Evolutionary conservation across 352 stramenopile species (phyloP).

Genomic region (Pythium aphanidermatum): DNA sequence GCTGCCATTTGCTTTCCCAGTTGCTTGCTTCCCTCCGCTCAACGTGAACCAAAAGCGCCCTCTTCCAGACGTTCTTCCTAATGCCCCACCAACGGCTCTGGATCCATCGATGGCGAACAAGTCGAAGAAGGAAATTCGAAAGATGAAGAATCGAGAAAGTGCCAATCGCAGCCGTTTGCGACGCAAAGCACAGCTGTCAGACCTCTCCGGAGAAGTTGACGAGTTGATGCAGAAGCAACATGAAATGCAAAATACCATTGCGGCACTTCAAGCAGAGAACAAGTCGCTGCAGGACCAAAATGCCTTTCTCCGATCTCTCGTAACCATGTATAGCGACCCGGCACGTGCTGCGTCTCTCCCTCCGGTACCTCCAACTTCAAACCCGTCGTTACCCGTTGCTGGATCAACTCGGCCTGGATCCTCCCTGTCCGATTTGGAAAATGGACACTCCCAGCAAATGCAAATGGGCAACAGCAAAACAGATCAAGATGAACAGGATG

Average conservation of each 20-base stretch:
- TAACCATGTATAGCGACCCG: constrained; percentile 39
- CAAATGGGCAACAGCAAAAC: background rate
- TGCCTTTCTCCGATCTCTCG: constrained; percentile 66
- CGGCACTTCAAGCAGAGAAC: constrained; percentile 65
- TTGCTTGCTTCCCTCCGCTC: constrained; percentile 48
- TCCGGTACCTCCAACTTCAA: constrained; percentile 21
- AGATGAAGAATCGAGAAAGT: constrained; percentile 87
- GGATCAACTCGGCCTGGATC: too few species aligned
- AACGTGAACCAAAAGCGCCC: constrained; percentile 51
- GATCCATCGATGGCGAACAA: constrained; percentile 40
- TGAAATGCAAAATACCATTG: constrained; percentile 61
- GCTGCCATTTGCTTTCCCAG: constrained; percentile 56
- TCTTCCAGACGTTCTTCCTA: constrained; percentile 38
- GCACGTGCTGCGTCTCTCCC: constrained; percentile 16
- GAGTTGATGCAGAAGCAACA: constrained; percentile 63
- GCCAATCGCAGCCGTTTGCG: constrained; percentile 75
- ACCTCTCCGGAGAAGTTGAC: constrained; percentile 50
- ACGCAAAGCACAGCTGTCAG: constrained; percentile 62
- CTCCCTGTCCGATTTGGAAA: constrained; percentile 28
- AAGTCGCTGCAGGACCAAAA: constrained; percentile 78
- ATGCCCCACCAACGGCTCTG: constrained; percentile 1
- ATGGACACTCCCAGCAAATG: constrained; percentile 18
- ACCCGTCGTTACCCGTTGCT: constrained; percentile 6
- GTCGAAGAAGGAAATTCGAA: constrained; percentile 74
- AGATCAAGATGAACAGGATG: constrained; percentile 11